Conservation (phyloP, 2,329 filamentous ascomycete species). For the Cytospora leucostoma region DNA sequence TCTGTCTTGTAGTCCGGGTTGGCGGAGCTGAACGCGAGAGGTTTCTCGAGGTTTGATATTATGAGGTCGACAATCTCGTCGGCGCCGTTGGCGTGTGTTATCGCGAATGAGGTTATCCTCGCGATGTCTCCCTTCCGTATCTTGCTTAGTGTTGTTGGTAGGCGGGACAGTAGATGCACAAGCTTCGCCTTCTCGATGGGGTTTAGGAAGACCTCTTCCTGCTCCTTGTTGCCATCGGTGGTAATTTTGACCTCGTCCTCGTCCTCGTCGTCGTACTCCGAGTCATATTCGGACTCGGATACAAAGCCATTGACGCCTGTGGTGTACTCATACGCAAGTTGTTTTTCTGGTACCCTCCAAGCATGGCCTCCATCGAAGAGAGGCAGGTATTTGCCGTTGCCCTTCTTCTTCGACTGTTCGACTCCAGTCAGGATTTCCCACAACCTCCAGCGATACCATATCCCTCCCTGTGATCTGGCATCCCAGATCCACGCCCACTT, state of each 20-base stretch:
- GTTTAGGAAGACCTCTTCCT: slow-evolving; percentile 69
- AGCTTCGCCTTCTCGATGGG: slow-evolving; percentile 84
- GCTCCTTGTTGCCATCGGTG: slow-evolving; percentile 40
- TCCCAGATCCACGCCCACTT: slow-evolving; percentile 96
- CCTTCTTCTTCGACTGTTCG: slow-evolving; percentile 42
- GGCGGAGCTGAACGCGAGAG: slow-evolving; percentile 71
- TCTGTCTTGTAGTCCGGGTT: slow-evolving; percentile 58
- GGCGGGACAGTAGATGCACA: slow-evolving; percentile 76
- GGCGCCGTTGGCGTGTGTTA: slow-evolving; percentile 83
- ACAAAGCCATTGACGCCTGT: slow-evolving; percentile 77
- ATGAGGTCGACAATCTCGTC: slow-evolving; percentile 92
- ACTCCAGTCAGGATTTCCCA: slow-evolving; percentile 81
- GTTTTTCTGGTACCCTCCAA: slow-evolving; percentile 75
- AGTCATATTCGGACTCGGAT: slow-evolving; percentile 82
- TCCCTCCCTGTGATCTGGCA: slow-evolving; percentile 71
- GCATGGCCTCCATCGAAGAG: slow-evolving; percentile 76
- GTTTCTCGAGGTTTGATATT: slow-evolving; percentile 76
- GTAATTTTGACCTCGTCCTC: slow-evolving; percentile 58
- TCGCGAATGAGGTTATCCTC: slow-evolving; percentile 82
- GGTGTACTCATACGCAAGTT: slow-evolving; percentile 78
- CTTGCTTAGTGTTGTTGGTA: slow-evolving; percentile 74
- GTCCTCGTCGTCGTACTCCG: slow-evolving; percentile 77
- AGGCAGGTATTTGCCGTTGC: slow-evolving; percentile 57
- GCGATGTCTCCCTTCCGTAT: slow-evolving; percentile 85
- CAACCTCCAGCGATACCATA: slow-evolving; percentile 91